phyloP scores from a whole-genome alignment of 176 grass and related monocot genomes.

The Poa pratensis region DNA sequence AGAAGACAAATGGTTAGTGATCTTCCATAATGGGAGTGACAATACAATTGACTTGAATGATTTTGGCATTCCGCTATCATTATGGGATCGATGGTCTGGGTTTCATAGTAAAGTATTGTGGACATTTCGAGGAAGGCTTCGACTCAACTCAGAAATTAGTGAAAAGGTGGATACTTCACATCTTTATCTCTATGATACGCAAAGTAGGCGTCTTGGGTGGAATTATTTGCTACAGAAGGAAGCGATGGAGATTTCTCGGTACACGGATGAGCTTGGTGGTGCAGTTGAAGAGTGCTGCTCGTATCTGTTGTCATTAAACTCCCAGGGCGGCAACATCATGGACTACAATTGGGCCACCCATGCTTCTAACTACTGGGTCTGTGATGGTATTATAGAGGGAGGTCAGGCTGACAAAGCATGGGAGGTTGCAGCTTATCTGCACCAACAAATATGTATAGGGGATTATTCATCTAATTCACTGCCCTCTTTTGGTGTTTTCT shows the following conservation, averaged over 20 bases:
- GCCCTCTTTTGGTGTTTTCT: too few relatives aligned
- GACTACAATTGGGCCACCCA: slow-evolving; percentile 2
- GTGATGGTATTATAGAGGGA: slow-evolving; percentile 21
- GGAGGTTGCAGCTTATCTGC: background rate
- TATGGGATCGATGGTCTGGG: background rate
- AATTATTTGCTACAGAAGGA: background rate
- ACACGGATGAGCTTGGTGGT: background rate
- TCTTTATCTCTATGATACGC: background rate
- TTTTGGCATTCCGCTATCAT: background rate
- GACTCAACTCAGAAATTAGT: background rate
- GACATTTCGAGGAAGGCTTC: background rate
- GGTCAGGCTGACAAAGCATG: background rate
- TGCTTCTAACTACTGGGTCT: slow-evolving; percentile 33
- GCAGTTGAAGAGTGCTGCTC: background rate
- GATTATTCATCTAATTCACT: background rate
- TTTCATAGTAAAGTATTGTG: background rate
- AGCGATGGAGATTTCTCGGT: background rate
- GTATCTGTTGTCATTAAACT: background rate
- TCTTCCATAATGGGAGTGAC: background rate
- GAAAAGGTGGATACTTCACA: background rate
- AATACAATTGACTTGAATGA: accelerated
- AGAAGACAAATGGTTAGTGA: accelerated
- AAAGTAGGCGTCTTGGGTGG: background rate
- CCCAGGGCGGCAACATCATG: background rate
- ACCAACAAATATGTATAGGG: background rate